Evolutionary conservation across 164 flowering plant species (phyloP).

Genomic region (Magnolia kwangsiensis): DNA sequence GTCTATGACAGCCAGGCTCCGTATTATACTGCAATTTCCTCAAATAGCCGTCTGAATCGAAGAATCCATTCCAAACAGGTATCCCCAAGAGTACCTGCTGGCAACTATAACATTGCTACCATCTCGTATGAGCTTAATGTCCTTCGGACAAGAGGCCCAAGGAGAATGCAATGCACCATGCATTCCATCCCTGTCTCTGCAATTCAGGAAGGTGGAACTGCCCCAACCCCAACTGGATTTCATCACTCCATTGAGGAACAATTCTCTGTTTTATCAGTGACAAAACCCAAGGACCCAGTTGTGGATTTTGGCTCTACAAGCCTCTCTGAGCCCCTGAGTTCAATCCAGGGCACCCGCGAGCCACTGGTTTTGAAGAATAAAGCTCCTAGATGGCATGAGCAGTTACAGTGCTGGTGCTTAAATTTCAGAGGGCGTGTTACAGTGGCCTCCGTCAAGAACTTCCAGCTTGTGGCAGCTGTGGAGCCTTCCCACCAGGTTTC

Average conservation of each 20-base stretch:
- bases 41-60: conserved; percentile 28
- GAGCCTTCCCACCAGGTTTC: conserved; percentile 49
- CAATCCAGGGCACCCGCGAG: conserved; percentile 18
- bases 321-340: conserved; percentile 22
- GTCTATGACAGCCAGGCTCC: conserved; percentile 58
- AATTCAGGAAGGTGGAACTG: conserved; percentile 67
- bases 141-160: conserved; percentile 78
- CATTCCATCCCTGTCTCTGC: conserved; percentile 62
- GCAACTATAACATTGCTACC: conserved; percentile 47
- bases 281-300: conserved; percentile 26
- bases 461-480: conserved; percentile 78
- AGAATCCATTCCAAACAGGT: conserved; percentile 44
- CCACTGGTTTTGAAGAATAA: conserved; percentile 67
- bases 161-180: conserved; percentile 81
- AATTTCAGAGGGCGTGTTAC: conserved; percentile 91
- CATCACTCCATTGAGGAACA: conserved; percentile 32
- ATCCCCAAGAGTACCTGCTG: conserved; percentile 40
- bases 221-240: conserved; percentile 65
- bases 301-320: conserved; percentile 30
- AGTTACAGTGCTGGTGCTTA: conserved; percentile 89
- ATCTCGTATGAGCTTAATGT: conserved; percentile 75
- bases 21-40: conserved; percentile 24
- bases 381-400: conserved; percentile 89
- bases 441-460: conserved; percentile 93
- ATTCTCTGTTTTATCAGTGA: conserved; percentile 14